Evolutionary conservation across 176 grass and related monocot species (phyloP).

Genomic region (Coix lacrymajobi): DNA sequence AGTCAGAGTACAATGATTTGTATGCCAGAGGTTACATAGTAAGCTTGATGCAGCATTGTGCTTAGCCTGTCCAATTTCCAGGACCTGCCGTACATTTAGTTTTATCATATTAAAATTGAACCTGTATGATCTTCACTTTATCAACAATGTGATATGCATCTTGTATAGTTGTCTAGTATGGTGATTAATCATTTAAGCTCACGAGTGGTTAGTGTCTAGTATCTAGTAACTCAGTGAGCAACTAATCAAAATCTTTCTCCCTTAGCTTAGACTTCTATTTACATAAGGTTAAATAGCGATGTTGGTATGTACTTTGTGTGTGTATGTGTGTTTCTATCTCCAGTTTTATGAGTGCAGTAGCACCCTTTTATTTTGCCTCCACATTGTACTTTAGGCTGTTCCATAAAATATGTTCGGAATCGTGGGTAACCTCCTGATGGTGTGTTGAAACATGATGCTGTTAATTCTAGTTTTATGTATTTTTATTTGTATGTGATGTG

Average conservation of each 20-base stretch:
- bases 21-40: background rate
- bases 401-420: background rate
- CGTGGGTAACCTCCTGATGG: background rate
- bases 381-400: background rate
- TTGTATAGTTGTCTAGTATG: background rate
- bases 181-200: background rate
- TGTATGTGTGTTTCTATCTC: background rate
- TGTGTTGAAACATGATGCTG: background rate
- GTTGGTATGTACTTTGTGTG: background rate
- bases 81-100: background rate
- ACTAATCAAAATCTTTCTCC: background rate
- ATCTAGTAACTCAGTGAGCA: background rate
- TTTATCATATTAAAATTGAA: background rate
- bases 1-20: background rate
- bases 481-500: background rate
- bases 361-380: background rate
- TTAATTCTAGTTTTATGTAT: background rate
- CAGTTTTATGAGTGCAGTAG: background rate
- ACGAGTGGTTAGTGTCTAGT: background rate
- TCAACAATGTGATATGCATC: background rate
- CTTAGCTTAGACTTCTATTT: background rate
- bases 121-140: background rate
- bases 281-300: background rate
- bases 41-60: slow-evolving; percentile 14
- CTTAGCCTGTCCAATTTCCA: slow-evolving; percentile 10